Evolutionary conservation across 2,329 filamentous ascomycete species (phyloP), one percentile per base, ranked within the genome.

Genomic region (Aspergillus quadricinctus): DNA sequence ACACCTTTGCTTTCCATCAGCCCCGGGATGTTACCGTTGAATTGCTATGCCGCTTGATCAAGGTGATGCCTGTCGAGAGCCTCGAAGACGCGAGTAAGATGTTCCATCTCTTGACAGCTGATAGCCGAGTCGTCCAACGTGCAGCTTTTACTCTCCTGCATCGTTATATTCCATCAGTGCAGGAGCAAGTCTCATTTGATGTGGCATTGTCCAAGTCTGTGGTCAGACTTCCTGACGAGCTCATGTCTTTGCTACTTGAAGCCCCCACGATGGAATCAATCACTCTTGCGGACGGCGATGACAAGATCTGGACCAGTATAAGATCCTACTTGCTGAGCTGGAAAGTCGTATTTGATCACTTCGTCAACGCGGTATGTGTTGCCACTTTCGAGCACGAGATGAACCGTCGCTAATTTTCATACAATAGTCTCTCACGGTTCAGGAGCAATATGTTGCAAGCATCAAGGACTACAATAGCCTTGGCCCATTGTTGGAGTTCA

Each of bases 271-370:
- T 89, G 2, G 83, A 88, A n/a, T 79, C 80, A 11, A 83, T 91
- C 48, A 79, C 82, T 0, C 85, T 89, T 49, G 82, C 87, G 8
- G 78, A 82, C 37, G 84, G 92, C 23, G 81, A 86, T 4, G 79
- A 83, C 17, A 77, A 70, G 35, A 88, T 92, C 64, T 91, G 91
- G 10, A 77, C 84, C 0, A 69, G 83, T 0, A 79, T 96, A 49
- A 85, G 91, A 52, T 85, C 87, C 9, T 99, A 97, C 67, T 80
- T 99, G 2, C 79, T 96, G 28, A 89, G 90, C 10, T 99, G 94
- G 94, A 84, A 90, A 61, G 80, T 97, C 1, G 81, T 97, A 0
- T 97, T 96, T 68, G 91, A 96, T 64, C 88, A 93, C 48, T 95
- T 93, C 68, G 78, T 80, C 19, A 84, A 86, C 21, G 86, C 92